Evolutionary conservation across 2,329 filamentous ascomycete species (phyloP).

Genomic region (Chrysoporthe deuterocubensis): DNA sequence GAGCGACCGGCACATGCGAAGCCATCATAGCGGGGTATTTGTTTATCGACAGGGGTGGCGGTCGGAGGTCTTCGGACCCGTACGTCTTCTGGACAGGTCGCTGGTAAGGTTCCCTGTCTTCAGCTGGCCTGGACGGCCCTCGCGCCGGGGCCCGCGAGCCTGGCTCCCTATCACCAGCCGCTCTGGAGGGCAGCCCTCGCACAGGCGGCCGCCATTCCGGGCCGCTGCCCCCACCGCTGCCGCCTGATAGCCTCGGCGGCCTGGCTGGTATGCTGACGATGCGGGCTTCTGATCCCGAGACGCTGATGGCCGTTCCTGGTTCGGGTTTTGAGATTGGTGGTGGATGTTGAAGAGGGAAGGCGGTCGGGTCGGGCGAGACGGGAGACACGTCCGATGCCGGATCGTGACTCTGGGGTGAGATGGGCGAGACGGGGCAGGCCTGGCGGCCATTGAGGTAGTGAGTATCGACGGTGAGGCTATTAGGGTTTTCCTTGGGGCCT

Average conservation of each 20-base stretch:
- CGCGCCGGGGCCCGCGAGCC: neutral
- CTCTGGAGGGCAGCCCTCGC: neutral
- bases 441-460: neutral
- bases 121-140: neutral
- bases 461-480: conserved; percentile 15
- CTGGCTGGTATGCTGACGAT: conserved; percentile 17
- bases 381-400: conserved; percentile 11
- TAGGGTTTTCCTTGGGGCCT: neutral
- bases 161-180: neutral
- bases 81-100: neutral
- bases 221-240: neutral
- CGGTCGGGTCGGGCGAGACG: conserved; percentile 7
- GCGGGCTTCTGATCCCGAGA: conserved; percentile 11
- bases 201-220: neutral
- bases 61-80: neutral
- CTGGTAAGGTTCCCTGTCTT: neutral
- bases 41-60: conserved; percentile 14
- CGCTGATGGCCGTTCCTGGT: conserved; percentile 3
- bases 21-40: conserved; percentile 1
- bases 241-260: neutral
- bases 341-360: conserved; percentile 3
- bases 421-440: conserved; percentile 14
- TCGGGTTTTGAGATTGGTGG: neutral
- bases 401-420: conserved; percentile 1
- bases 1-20: conserved; percentile 8